Evolutionary conservation across 129 eudicot genomes (phyloP), one percentile per base, ranked within the genome.

Genomic region (Saussurea involucrata): DNA sequence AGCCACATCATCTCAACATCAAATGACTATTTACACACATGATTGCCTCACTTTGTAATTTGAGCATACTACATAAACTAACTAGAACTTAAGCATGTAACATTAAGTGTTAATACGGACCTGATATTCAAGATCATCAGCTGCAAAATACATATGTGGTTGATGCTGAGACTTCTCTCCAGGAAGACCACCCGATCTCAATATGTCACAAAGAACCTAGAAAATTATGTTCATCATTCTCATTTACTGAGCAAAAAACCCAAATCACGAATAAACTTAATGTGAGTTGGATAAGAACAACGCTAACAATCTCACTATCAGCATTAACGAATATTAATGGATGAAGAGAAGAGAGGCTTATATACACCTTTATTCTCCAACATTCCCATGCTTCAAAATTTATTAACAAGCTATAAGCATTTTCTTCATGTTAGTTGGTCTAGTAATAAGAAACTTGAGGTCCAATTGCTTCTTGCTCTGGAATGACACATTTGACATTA

Each of bases 111-210:
- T 32, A 69, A 9, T 12, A 82, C 73, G 66, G 65, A 89, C 94
- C 94, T 86, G 94, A 55, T 89, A 89, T 80, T 89, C 86, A 77
- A 89, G 87, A 82, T 89, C 94, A 80, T 89, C 90, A 60, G 94
- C 94, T 37, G 94, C 90, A 86, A 89, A 89, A 68, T 86, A 89
- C 78, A 89, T 60, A 73, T 81, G 78, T 13, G 94, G 90, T 75
- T 89, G 94, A 68, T 75, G 83, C 58, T 81, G 77, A 70, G 78
- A 76, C 76, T 77, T 73, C 73, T 84, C 80, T 73, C 94, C 94
- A 32, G 89, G 87, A 82, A 82, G 68, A 74, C 93, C 87, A 68
- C 90, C 89, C 61, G 94, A 86, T 66, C 84, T 86, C 73, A 89
- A 80, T 65, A 89, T 86, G 78, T 89, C 94, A 73, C 91, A 89